Evolutionary conservation across 1,139 yeast species (phyloP).

Genomic region (Williopsis jadinii): DNA sequence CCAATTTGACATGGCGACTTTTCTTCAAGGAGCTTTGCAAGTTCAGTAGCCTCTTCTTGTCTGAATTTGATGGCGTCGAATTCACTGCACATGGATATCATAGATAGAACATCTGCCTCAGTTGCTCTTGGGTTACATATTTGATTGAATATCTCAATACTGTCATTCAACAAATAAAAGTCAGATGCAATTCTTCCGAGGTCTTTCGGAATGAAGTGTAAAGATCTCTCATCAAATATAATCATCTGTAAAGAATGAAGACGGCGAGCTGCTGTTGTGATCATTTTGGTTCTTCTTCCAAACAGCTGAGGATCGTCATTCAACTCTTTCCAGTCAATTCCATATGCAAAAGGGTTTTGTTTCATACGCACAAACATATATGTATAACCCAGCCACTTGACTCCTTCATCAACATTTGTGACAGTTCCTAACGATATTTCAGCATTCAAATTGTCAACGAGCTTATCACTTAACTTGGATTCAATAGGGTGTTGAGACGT

Average conservation of each 20-base stretch:
- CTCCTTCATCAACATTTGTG: slow-evolving; percentile 89
- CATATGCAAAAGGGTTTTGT: slow-evolving; percentile 89
- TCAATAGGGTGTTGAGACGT: slow-evolving; percentile 98
- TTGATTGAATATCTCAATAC: slow-evolving; percentile 85
- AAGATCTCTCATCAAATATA: slow-evolving; percentile 79
- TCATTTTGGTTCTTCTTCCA: slow-evolving; percentile 67
- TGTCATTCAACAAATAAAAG: slow-evolving; percentile 76
- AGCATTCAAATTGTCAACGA: slow-evolving; percentile 91
- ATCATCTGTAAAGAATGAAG: slow-evolving; percentile 88
- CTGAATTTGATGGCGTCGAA: slow-evolving; percentile 87
- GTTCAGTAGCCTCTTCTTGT: slow-evolving; percentile 78
- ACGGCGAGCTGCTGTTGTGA: slow-evolving; percentile 71
- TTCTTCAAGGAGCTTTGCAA: slow-evolving; percentile 52
- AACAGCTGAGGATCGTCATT: slow-evolving; percentile 77
- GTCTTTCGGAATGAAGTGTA: slow-evolving; percentile 78
- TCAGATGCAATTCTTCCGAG: slow-evolving; percentile 93
- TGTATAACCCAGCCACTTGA: slow-evolving; percentile 95
- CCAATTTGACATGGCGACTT: slow-evolving; percentile 78
- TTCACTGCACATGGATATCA: slow-evolving; percentile 90
- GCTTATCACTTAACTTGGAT: slow-evolving; percentile 65
- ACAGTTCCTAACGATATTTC: slow-evolving; percentile 95
- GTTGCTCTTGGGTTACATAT: slow-evolving; percentile 80
- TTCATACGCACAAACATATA: slow-evolving; percentile 92
- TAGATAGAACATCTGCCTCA: slow-evolving; percentile 86
- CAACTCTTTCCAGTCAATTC: slow-evolving; percentile 83